A percentile compares a stretch with the other conserved stretches of the same genome.
Conservation (phyloP, 78 protist species). For the Dictyostelium firmibasis region DNA sequence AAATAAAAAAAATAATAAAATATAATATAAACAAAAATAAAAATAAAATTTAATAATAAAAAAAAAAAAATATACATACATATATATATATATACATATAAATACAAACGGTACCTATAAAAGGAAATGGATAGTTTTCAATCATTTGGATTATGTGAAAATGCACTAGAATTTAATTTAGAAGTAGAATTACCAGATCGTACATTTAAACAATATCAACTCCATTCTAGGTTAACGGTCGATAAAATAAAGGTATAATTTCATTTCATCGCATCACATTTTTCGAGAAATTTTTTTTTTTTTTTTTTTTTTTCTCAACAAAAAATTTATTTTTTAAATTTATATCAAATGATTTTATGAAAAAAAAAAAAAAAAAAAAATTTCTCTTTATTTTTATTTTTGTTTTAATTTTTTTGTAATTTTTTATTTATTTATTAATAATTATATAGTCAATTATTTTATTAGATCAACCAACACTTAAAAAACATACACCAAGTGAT, state of each 20-base stretch:
- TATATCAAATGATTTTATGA: not conserved
- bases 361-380: not conserved
- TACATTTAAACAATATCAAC: conserved; percentile 25
- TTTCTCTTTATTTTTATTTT: not conserved
- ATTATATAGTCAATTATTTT: not conserved
- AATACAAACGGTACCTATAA: not conserved
- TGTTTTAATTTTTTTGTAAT: not conserved
- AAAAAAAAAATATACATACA: not conserved
- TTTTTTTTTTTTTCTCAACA: not conserved
- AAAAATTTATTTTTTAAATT: not conserved
- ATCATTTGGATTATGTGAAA: conserved; percentile 65
- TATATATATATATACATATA: not conserved
- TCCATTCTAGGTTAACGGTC: conserved; percentile 56
- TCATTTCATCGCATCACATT: not conserved
- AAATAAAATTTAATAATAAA: too few species aligned
- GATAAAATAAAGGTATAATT: conserved; percentile 65
- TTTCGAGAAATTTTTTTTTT: not conserved
- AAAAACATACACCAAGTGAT: conserved; percentile 9
- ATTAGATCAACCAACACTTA: not conserved
- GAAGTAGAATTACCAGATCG: conserved; percentile 71
- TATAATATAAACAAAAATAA: too few species aligned
- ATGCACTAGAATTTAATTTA: conserved; percentile 36
- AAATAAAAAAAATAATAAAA: too few species aligned
- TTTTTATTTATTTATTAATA: not conserved
- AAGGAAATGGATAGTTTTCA: conserved; percentile 52